A percentile compares a stretch with the other conserved stretches of the same genome.
These are phyloP conservation scores for Ceratocystiopsis sp. DNA, from an alignment of 2,329 filamentous ascomycete species.

Conservation along the genomic window DNA sequence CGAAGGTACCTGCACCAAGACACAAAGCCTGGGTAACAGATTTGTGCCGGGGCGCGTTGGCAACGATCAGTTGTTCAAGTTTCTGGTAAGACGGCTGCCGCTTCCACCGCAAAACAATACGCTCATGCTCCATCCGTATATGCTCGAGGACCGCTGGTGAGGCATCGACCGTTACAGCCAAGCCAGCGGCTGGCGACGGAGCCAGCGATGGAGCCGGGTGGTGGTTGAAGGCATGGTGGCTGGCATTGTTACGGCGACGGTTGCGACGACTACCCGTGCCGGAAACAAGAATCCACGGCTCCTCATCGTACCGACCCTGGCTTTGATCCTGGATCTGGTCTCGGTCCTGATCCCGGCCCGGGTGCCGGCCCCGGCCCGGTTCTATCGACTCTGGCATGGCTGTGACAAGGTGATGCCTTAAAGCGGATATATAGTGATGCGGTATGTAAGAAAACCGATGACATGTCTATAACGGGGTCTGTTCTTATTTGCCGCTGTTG, in stretches of 20 bases:
- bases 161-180: neutral
- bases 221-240: no score
- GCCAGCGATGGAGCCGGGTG: neutral
- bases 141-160: constrained; percentile 1
- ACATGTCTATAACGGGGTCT: no score
- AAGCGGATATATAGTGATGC: no score
- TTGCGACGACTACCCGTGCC: neutral
- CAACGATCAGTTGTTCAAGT: constrained; percentile 19
- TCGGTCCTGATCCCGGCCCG: no score
- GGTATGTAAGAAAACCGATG: no score
- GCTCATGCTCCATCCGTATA: constrained; percentile 12
- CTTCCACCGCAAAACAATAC: constrained; percentile 10
- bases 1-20: constrained; percentile 37
- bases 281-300: constrained; percentile 2
- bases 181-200: neutral
- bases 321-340: no score
- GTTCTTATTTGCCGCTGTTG: no score
- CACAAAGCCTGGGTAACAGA: constrained; percentile 29
- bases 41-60: constrained; percentile 9
- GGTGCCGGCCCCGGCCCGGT: no score
- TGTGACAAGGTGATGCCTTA: no score
- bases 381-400: no score
- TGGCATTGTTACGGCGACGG: neutral
- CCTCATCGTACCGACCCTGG: neutral
- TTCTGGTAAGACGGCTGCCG: constrained; percentile 13